Percentiles rank a stretch among this genome's conserved stretches.
Evolutionary conservation across 805 yeast species (phyloP).

Genomic region (Starmerella potacharoeniae): DNA sequence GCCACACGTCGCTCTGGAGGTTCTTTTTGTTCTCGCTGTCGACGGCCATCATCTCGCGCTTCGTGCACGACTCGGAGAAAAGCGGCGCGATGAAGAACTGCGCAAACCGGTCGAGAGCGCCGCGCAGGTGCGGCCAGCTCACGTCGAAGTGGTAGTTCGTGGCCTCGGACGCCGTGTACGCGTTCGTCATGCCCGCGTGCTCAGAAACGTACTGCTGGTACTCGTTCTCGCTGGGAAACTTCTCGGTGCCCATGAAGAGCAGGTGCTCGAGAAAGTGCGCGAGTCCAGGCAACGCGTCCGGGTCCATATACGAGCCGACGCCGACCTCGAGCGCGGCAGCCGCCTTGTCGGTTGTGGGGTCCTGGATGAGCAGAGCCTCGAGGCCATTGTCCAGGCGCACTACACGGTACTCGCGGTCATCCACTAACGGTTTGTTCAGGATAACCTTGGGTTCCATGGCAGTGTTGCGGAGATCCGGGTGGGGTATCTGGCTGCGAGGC

Average conservation of each 20-base stretch:
- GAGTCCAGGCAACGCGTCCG: slow-evolving; percentile 56
- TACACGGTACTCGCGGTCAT: slow-evolving; percentile 64
- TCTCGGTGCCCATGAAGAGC: slow-evolving; percentile 68
- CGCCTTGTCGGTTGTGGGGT: slow-evolving; percentile 51
- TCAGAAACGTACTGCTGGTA: slow-evolving; percentile 62
- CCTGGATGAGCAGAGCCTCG: slow-evolving; percentile 57
- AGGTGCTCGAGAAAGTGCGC: slow-evolving; percentile 88
- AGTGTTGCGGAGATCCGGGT: not conserved
- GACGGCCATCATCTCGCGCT: slow-evolving; percentile 86
- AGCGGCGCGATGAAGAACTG: slow-evolving; percentile 85
- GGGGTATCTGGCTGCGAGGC: not conserved
- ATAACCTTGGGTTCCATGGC: not conserved
- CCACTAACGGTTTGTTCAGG: slow-evolving; percentile 33
- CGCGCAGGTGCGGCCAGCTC: slow-evolving; percentile 60
- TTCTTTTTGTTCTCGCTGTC: slow-evolving; percentile 94
- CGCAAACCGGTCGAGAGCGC: slow-evolving; percentile 84
- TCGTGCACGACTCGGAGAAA: slow-evolving; percentile 62
- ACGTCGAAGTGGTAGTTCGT: slow-evolving; percentile 89
- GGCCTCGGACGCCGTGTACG: slow-evolving; percentile 78
- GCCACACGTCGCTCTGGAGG: slow-evolving; percentile 80
- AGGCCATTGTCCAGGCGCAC: slow-evolving; percentile 62
- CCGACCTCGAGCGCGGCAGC: slow-evolving; percentile 66
- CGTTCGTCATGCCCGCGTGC: slow-evolving; percentile 84
- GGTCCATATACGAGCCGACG: slow-evolving; percentile 74
- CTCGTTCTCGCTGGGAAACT: slow-evolving; percentile 65